phyloP scores from a whole-genome alignment of 345 rosid genomes.

The Linum trigynum region DNA sequence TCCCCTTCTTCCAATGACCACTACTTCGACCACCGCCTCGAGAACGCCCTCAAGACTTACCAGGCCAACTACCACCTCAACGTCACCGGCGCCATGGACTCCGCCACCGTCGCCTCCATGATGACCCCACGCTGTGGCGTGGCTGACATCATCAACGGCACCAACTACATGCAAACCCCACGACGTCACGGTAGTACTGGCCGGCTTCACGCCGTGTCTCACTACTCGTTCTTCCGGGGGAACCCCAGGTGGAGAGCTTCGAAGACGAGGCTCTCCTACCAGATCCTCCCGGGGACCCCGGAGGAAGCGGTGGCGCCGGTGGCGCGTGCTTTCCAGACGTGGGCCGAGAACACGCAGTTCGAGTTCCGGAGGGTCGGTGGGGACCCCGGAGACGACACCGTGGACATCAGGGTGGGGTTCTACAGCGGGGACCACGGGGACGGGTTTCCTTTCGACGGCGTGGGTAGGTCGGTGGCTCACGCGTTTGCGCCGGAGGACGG shows the following conservation, averaged over 20 bases:
- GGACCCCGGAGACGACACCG: background rate
- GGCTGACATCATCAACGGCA: slow-evolving; percentile 26
- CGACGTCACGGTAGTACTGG: background rate
- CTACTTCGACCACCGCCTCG: slow-evolving; percentile 26
- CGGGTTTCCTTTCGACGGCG: slow-evolving; percentile 14
- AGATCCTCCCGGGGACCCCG: slow-evolving; percentile 10
- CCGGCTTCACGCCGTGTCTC: slow-evolving; percentile 19
- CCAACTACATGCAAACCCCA: slow-evolving; percentile 15
- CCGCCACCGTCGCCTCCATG: slow-evolving; percentile 18
- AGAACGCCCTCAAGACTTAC: slow-evolving; percentile 27
- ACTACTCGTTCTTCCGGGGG: slow-evolving; percentile 13
- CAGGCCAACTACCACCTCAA: slow-evolving; percentile 23
- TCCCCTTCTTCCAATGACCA: background rate
- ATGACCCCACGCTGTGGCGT: slow-evolving; percentile 29
- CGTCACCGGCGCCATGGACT: slow-evolving; percentile 20
- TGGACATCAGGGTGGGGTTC: slow-evolving; percentile 21
- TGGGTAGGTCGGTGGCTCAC: slow-evolving; percentile 17
- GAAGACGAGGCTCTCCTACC: slow-evolving; percentile 22
- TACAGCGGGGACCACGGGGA: slow-evolving; percentile 18
- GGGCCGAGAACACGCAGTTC: slow-evolving; percentile 23
- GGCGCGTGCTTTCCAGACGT: slow-evolving; percentile 18
- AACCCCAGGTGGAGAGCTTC: slow-evolving; percentile 24
- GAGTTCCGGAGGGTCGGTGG: background rate
- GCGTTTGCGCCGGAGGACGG: slow-evolving; percentile 21
- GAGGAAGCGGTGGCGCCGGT: background rate